Evolutionary conservation across 2,329 filamentous ascomycete genomes (phyloP), one percentile per base, ranked within the genome.

Genomic region (Aspergillus awamori): DNA sequence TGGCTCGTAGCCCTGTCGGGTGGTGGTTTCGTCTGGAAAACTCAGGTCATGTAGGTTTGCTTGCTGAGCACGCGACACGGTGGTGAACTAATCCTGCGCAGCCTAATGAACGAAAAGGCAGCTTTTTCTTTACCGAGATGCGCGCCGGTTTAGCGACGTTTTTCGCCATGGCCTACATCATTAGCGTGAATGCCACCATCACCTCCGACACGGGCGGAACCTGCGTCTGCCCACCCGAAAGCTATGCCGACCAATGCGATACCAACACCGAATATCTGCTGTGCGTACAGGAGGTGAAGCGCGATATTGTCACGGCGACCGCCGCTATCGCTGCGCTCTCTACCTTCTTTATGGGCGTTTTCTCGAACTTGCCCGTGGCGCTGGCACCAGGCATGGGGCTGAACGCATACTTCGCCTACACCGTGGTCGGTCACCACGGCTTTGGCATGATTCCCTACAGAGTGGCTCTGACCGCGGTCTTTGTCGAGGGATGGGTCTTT

Each of bases 401-500:
- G 58, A 96, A 96, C 72, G 92, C 92, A 17, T 96, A 96, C 75
- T 96, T 96, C 72, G 85, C 92, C 26, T 96, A 90, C 73, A 90
- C 87, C 0, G 89, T 92, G 48, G 92, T 96, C 59, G 92, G 92
- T 3, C 86, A 82, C 70, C 88, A 93, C 73, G 92, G 92, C 47
- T 84, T 82, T 22, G 91, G 91, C 2, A 81, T 84, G 38, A 87
- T 96, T 8, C 87, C 91, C 1, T 96, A 91, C 72, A 76, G 84
- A 57, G 83, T 93, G 45, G 92, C 92, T 36, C 79, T 96, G 39
- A 95, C 92, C 4, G 92, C 92, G 57, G 92, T 95, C 66, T 96
- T 96, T 73, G 89, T 95, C 13, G 92, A 96, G 76, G 92, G 92
- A 39, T 91, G 90, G 75, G 88, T 96, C 63, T 96, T 96, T 77